phyloP scores from a whole-genome alignment of 2,329 filamentous ascomycete genomes.

The Penicillium janthinellum region DNA sequence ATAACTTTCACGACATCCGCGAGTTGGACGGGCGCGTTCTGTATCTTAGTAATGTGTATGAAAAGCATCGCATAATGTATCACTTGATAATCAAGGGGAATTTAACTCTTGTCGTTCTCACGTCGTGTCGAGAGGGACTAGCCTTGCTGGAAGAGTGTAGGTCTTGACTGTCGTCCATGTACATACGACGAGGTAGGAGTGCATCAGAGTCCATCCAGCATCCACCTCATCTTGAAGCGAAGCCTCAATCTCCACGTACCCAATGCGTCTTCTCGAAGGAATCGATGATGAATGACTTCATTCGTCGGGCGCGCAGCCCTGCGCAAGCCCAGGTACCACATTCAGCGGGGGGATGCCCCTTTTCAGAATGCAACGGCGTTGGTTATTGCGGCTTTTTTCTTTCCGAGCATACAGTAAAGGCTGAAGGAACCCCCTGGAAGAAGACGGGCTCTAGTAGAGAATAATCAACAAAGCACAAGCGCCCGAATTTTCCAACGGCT shows the following conservation, averaged over 20 bases:
- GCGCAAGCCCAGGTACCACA: slow-evolving; percentile 4
- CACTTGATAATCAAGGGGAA: background rate
- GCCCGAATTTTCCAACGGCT: background rate
- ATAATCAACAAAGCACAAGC: background rate
- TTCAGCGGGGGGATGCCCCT: background rate
- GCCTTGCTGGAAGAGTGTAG: background rate
- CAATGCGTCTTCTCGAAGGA: background rate
- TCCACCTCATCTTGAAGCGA: background rate
- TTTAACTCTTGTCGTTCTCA: too few relatives aligned
- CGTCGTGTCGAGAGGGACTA: background rate
- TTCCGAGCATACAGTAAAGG: background rate
- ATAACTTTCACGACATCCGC: background rate
- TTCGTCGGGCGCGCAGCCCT: background rate
- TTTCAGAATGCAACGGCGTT: background rate
- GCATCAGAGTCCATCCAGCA: too few relatives aligned
- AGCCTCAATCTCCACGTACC: background rate
- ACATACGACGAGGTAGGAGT: too few relatives aligned
- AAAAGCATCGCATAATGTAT: background rate
- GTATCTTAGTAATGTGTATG: background rate
- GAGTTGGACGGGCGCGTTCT: background rate
- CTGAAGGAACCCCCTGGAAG: background rate
- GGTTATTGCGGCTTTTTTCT: background rate
- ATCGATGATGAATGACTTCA: background rate
- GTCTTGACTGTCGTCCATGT: too few relatives aligned
- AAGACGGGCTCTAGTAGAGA: background rate